Conservation (phyloP, 2,329 filamentous ascomycete genomes). For the Pseudohalonectria lignicola region DNA sequence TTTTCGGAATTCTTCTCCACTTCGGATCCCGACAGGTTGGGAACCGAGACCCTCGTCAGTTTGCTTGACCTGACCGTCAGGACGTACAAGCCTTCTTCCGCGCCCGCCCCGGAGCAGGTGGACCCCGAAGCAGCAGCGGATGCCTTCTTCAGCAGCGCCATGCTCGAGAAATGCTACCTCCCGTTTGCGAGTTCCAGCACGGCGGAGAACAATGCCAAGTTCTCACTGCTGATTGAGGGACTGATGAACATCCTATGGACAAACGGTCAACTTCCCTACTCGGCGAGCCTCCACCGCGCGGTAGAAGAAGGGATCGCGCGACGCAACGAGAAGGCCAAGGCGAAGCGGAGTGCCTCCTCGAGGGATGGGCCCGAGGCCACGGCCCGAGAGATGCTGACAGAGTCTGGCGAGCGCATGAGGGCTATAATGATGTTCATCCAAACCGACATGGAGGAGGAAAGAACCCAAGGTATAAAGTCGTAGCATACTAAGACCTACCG, state of each 20-base stretch:
- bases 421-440: no score
- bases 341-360: constrained; percentile 20
- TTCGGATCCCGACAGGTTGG: no score
- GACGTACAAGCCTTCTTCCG: constrained; percentile 29
- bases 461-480: no score
- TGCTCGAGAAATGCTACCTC: constrained; percentile 50
- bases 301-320: constrained; percentile 35
- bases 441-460: no score
- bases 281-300: constrained; percentile 23
- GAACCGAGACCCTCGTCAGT: constrained; percentile 18
- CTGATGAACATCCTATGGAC: constrained; percentile 43
- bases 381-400: constrained; percentile 30
- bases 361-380: constrained; percentile 23
- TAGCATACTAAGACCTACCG: no score
- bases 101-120: constrained; percentile 28
- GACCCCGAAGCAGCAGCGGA: constrained; percentile 23
- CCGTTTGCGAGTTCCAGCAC: constrained; percentile 52
- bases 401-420: constrained; percentile 31
- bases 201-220: constrained; percentile 59
- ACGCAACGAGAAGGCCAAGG: constrained; percentile 34
- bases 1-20: constrained; percentile 1
- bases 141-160: constrained; percentile 27
- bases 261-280: constrained; percentile 21
- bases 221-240: constrained; percentile 58
- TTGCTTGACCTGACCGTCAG: constrained; percentile 33